Evolutionary conservation across 352 stramenopile genomes (phyloP), one percentile per base, ranked within the genome.

Genomic region (Phytophthora colocasiae): DNA sequence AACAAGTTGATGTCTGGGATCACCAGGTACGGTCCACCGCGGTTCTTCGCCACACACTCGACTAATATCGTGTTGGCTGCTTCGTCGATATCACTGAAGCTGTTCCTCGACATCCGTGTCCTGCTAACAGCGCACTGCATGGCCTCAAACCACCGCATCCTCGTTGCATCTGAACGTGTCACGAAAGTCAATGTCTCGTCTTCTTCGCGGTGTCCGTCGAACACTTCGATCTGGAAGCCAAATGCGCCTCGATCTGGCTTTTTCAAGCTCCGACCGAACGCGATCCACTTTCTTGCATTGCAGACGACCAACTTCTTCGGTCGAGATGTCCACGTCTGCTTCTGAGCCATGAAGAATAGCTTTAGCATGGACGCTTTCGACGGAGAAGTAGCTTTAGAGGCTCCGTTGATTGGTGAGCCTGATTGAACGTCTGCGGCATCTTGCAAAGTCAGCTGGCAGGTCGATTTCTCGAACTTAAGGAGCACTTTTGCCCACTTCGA

Each of bases 111-210:
- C 6, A 75, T 75, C 7, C 85, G 80, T 22, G 81, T 83, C 17
- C 66, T 63, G 0, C 51, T 68, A 1, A 92, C 80, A 12, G 82
- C 75, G 8, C 63, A 63, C 41, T 90, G 72, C 68, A 94, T 83
- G 0, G 69, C 58, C 44, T 91, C 77, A 50, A 88, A 87, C 84
- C 86, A 94, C 15, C 52, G 58, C 45, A 80, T 85, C 22, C 81
- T 79, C 1, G 58, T 87, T 14, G 66, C 56, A 12, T 91, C 77
- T 0, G 84, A 90, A 11, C 75, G 69, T 19, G 85, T 87, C 10
- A 94, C 86, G 36, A 94, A 92, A 27, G 84, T 94, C 32, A 94
- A 58, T 1, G 82, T 92, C 56, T 90, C 64, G 43, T 94, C 81
- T 43, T 90, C 77, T 58, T 94, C 86, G 7, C 82, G 79, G 50